Base-by-base conservation (phyloP, 495 filamentous ascomycete genomes). In the Penicillium simplicissimum region DNA sequence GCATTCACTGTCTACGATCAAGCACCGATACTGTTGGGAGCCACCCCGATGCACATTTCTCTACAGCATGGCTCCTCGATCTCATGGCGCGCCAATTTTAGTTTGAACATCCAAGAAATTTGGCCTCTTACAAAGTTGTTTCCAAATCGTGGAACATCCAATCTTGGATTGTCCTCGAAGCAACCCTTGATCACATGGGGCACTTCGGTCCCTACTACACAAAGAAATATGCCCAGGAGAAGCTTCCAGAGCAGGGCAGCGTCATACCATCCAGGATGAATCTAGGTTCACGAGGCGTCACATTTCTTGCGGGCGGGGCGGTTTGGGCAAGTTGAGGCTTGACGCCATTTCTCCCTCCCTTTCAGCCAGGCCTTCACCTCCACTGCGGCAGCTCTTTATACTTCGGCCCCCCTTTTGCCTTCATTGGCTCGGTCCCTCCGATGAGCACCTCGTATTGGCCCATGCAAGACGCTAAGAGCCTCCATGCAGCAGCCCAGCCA, bases 401-500 rank as follows among this genome's bases (percentile, higher is more conserved):
- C 45, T 49, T 49, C 45, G 4, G 28, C 45, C 23, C 21, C 21
- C 8, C 19, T 49, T 19, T 14, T 49, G 1, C 11, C 45, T 45
- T 45, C 19, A 23, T 45, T 45, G 42, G 42, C 17, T 19, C 11
- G 45, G 13, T 19, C 21, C 21, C 21, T 31, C 23, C 45, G 28
- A 31, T 49, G 23, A 49, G 23, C 7, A n/a, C n/a, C 23, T 49
- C 51, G 31, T 53, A 53, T 53, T 53, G 51, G 51, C 25, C 31
- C 51, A 36, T n/a, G 9, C 33, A 0, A 21, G 31, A 36, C 23
- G 51, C 51, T 49, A 55, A 55, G 23, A 40, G 53, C 25, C 40
- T 34, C 40, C 37, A 57, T 57, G 42, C 55, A 57, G 55, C 40
- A 47, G 40, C 33, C 13, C 25, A 34, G 28, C 55, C 55, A 57